These are phyloP conservation scores for Bipolaris victoriae DNA, from an alignment of 2,329 filamentous ascomycete genomes.

Conservation along the genomic window DNA sequence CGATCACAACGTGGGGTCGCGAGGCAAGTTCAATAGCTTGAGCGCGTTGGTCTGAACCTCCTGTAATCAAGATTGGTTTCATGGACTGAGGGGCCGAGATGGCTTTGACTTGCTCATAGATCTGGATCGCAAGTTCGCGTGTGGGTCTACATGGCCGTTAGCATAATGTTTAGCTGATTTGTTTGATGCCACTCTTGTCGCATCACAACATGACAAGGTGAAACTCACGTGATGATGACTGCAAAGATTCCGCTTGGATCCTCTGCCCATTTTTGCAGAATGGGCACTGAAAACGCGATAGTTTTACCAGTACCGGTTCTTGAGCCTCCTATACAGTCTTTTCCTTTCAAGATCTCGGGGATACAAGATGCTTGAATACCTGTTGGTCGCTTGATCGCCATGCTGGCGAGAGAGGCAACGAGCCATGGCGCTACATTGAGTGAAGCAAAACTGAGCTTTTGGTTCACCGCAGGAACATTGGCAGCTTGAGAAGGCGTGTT, in stretches of 20 bases:
- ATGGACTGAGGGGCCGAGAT: constrained; percentile 87
- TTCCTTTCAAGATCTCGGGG: constrained; percentile 86
- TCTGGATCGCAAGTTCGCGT: constrained; percentile 90
- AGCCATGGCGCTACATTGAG: constrained; percentile 85
- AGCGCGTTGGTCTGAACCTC: constrained; percentile 87
- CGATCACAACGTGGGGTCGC: constrained; percentile 89
- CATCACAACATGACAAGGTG: background rate
- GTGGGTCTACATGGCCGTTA: constrained; percentile 29
- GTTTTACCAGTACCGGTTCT: constrained; percentile 97
- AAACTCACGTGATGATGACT: constrained; percentile 77
- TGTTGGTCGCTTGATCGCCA: constrained; percentile 87
- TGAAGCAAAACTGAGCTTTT: constrained; percentile 70
- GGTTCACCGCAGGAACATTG: constrained; percentile 18
- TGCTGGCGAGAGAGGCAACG: constrained; percentile 73
- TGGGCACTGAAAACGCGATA: constrained; percentile 91
- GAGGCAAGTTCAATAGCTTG: constrained; percentile 85
- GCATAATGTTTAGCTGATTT: background rate
- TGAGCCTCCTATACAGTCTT: constrained; percentile 91
- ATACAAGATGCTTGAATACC: constrained; percentile 93
- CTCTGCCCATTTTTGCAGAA: constrained; percentile 89
- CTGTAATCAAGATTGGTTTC: constrained; percentile 87
- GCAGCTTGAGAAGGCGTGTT: constrained; percentile 9
- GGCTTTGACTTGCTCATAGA: constrained; percentile 94
- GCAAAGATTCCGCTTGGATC: constrained; percentile 93
- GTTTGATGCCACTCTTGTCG: background rate